Base-by-base conservation (phyloP, 805 yeast genomes). In the Spathaspora passalidarum region DNA sequence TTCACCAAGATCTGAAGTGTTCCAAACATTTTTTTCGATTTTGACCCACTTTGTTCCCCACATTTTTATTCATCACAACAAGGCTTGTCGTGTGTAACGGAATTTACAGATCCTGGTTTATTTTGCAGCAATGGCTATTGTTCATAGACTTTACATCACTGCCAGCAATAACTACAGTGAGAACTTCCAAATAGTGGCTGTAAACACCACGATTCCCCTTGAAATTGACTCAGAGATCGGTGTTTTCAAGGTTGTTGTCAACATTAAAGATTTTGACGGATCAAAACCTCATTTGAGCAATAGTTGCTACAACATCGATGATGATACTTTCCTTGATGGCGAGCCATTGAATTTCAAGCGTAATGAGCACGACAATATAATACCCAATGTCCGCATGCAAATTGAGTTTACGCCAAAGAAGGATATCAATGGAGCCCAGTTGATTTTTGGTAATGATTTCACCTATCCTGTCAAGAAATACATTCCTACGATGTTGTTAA, bases 371-470 rank as follows among this genome's bases (percentile, higher is more conserved):
- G 52, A 56, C 10, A 39, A 43, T 3, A 38, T 40, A 5, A 26
- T 43, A 11, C 66, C 72, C 18, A 72, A 70, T 46, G 51, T 72
- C 17, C 52, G 68, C 14, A 52, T 72, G 14, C 53, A 61, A 14
- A 57, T 70, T n/a, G 60, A 62, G 32, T 70, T 79, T 48, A 63
- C 55, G 9, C 85, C 84, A 37, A 63, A 55, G 9, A 45, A 48
- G 3, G 68, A 65, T 17, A 62, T 82, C n/a, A 56, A 54, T 16
- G 87, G 86, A 2, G 68, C 76, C 36, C 71, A 73, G n/a, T 62
- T 84, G 35, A 48, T 79, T n/a, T 84, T 80, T 64, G 90, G 90
- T 1, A 84, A 84, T 56, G 89, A 84, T 55, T 81, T 82, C 57
- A 78, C 74, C 8, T 57, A 67, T n/a, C 82, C 87, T 0, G 75